These are phyloP conservation scores for Lolium rigidum DNA, from an alignment of 176 grass and related monocot species.

Conservation along the genomic window DNA sequence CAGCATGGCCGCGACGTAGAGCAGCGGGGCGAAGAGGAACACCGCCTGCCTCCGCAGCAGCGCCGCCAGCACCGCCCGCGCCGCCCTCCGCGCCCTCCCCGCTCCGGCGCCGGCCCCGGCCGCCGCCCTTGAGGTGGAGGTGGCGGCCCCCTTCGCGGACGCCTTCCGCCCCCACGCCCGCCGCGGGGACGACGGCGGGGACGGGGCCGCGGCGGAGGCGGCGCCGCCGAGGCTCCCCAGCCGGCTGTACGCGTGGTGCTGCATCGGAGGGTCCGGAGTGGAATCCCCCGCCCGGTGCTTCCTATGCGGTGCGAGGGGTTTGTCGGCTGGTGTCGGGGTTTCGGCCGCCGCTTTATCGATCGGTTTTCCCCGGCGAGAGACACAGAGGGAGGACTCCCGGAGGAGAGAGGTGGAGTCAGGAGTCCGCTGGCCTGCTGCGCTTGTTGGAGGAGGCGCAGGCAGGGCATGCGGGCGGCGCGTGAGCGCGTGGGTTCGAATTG, in stretches of 20 bases:
- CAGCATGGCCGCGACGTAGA: constrained; percentile 89
- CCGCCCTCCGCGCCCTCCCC: constrained; percentile 49
- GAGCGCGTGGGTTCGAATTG: constrained; percentile 5
- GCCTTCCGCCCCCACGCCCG: constrained; percentile 61
- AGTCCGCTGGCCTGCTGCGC: constrained; percentile 11
- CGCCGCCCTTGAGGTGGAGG: background rate
- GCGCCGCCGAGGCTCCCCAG: constrained; percentile 64
- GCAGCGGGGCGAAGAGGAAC: constrained; percentile 94
- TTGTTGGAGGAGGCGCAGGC: background rate
- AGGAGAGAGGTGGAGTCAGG: background rate
- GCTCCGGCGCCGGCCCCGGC: constrained; percentile 1
- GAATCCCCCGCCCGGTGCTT: background rate
- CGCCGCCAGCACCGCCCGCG: constrained; percentile 57
- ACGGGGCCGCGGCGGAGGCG: constrained; percentile 43
- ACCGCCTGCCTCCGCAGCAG: constrained; percentile 90
- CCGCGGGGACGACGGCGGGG: constrained; percentile 74
- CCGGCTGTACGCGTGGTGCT: constrained; percentile 69
- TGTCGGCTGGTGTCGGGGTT: constrained; percentile 16
- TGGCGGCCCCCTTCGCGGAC: constrained; percentile 38
- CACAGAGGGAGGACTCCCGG: background rate
- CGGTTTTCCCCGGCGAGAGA: constrained; percentile 1
- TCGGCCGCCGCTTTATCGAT: constrained; percentile 37
- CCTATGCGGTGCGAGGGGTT: background rate
- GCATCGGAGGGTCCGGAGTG: constrained; percentile 52
- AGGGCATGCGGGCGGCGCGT: too few relatives aligned